Evolutionary conservation across 2,329 filamentous ascomycete species (phyloP), one percentile per base, ranked within the genome.

Genomic region (Lasiodiplodia theobromae): DNA sequence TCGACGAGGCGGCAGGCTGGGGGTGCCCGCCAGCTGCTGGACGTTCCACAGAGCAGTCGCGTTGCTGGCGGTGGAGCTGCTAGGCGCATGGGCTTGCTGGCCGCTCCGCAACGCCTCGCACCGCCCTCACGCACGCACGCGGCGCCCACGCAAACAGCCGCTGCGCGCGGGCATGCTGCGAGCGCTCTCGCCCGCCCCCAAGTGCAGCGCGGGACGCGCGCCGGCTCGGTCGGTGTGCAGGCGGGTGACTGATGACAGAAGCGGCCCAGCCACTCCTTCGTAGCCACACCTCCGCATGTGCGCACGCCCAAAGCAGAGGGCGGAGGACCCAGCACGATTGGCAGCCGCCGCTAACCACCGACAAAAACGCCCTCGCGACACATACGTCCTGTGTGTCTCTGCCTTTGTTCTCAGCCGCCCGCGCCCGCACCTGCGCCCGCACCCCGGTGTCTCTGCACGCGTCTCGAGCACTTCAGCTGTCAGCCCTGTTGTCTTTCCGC

Each of bases 261-360:
- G 47, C 57, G 18, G 40, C 58, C 58, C 40, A 63, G 58, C 58
- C 58, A 63, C 58, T 47, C n/a, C 21, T 47, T 47, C 44, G 44
- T 63, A 63, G 58, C 40, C 58, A 58, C 54, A 49, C 38, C 53
- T 63, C 58, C 58, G 40, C 58, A 63, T 18, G 44, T 63, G 40
- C 58, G 40, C 58, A 63, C 25, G 44, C 58, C 58, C 58, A 51
- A 63, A 63, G 40, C 25, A 47, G 54, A 40, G 54, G 54, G 54
- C 54, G 31, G 56, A 38, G 23, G 57, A 40, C 34, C 37, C 37
- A 47, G 57, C 25, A 38, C 57, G 37, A 28, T 25, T 34, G 58
- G 38, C 57, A 21, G 57, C 57, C 14, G 57, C 37, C 34, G 60
- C 44, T 49, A 52, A 52, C 60, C 60, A 64, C 44, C 28, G 18